A percentile compares a stretch with the other conserved stretches of the same genome.
Evolutionary conservation across 768 basidiomycete genomes (phyloP).

Genomic region (Calocybe cyanea): DNA sequence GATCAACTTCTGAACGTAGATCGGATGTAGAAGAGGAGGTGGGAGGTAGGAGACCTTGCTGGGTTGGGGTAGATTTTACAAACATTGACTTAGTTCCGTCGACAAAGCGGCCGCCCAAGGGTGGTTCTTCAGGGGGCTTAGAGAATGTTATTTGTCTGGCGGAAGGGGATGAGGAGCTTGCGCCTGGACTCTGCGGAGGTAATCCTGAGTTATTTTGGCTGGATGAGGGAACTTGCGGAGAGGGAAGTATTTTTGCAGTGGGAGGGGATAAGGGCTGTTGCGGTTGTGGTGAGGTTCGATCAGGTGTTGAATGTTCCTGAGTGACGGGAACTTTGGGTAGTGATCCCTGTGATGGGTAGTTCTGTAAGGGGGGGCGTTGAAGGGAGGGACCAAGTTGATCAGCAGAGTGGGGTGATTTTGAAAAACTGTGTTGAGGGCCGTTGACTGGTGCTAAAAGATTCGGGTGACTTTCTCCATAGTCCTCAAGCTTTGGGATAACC

Average conservation of each 20-base stretch:
- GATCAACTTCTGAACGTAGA: constrained; percentile 21
- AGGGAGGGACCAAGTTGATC: constrained; percentile 20
- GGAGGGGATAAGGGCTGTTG: constrained; percentile 19
- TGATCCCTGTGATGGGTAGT: constrained; percentile 24
- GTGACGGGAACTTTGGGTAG: constrained; percentile 12
- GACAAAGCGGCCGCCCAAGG: constrained; percentile 60
- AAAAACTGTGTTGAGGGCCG: constrained; percentile 26
- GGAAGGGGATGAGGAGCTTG: constrained; percentile 51
- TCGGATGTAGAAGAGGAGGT: constrained; percentile 33
- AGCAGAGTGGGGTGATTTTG: constrained; percentile 34
- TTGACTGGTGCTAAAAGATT: constrained; percentile 27
- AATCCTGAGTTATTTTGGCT: constrained; percentile 19
- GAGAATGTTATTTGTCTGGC: constrained; percentile 24
- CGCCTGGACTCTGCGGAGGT: constrained; percentile 46
- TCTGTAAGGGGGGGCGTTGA: constrained; percentile 16
- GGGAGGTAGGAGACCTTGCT: constrained; percentile 30
- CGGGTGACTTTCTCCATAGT: constrained; percentile 36
- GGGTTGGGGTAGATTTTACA: constrained; percentile 45
- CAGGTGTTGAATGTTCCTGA: constrained; percentile 13
- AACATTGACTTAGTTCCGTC: constrained; percentile 85
- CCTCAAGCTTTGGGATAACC: constrained; percentile 62
- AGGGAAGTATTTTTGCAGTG: constrained; percentile 24
- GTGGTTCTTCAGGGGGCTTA: constrained; percentile 39
- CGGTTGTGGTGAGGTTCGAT: no score
- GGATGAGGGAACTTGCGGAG: constrained; percentile 16